Base-by-base conservation (phyloP, 2,329 filamentous ascomycete species). In the Ilyonectria robusta region DNA sequence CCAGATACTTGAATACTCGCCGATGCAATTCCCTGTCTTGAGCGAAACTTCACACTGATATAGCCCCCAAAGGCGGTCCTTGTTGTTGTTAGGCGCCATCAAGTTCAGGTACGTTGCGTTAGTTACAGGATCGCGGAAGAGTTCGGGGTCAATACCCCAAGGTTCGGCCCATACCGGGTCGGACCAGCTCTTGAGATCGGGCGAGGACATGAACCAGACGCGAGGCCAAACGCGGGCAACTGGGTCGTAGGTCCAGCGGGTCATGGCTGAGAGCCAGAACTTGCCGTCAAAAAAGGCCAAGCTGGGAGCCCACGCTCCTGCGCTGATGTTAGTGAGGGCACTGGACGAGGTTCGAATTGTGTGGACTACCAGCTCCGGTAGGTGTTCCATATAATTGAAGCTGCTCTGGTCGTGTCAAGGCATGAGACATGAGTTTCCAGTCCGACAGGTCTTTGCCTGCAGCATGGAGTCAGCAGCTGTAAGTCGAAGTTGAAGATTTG, bases 161-260 rank as follows among this genome's bases (percentile, higher is more conserved):
- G 66, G 58, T n/a, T 68, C 66, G 3, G 58, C 54, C 66, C 66
- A 68, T 5, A 58, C 47, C 21, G 59, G 56, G 6, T 62, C 50
- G 10, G 62, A 68, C 66, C 66, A 66, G n/a, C 51, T 59, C 19
- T 66, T 47, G 7, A 75, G 65, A 19, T 75, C 53, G 1, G 72
- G 74, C 8, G 71, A 69, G 44, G 70, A 50, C 58, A 62, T 72
- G 73, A 78, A 69, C 47, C 23, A 23, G 23, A 76, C 71, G 2
- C 73, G 68, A 40, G 82, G 82, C 35, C 68, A 84, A 8, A 81
- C 80, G 15, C 82, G 80, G 77, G 74, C 76, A 29, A 75, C 74
- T 4, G 81, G 80, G 17, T 78, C 79, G 58, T 77, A 81, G 29
- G 74, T 75, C 50, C 76, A 79, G 15, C 78, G 80, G 44, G 69